Evolutionary conservation across 2,329 filamentous ascomycete species (phyloP).

Genomic region (Cladosporium sphaerospermum): DNA sequence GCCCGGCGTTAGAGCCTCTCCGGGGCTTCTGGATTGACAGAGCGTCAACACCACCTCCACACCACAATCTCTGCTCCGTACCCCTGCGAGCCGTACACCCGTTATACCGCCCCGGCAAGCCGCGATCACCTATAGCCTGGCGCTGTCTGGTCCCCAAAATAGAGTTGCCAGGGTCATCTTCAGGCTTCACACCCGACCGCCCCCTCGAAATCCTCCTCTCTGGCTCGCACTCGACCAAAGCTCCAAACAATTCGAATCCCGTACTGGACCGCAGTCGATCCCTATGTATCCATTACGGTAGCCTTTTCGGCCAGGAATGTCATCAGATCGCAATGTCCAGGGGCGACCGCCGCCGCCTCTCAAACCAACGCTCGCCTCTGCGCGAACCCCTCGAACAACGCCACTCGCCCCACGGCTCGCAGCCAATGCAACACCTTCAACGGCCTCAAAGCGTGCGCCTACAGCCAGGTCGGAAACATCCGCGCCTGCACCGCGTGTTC

Average conservation of each 20-base stretch:
- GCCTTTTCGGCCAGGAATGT: conserved; percentile 16
- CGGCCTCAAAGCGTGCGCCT: conserved; percentile 25
- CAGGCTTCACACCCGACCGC: not conserved
- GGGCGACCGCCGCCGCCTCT: conserved; percentile 51
- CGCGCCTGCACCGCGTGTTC: not conserved
- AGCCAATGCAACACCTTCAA: conserved; percentile 19
- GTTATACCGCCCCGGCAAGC: not conserved
- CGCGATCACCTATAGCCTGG: not conserved
- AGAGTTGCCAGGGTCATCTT: conserved; percentile 6
- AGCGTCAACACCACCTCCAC: conserved; percentile 5
- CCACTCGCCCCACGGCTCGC: conserved; percentile 55
- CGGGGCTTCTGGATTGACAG: not conserved
- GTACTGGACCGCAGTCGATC: conserved; percentile 11
- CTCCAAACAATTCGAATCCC: not conserved
- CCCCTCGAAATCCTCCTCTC: not conserved
- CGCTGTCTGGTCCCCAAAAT: conserved; percentile 2
- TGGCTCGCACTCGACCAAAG: not conserved
- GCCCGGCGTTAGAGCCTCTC: not conserved
- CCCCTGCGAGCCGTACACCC: not conserved
- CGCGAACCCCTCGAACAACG: conserved; percentile 45
- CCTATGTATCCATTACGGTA: conserved; percentile 11
- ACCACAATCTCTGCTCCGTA: not conserved
- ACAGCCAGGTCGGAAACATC: conserved; percentile 20
- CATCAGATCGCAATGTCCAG: conserved; percentile 33
- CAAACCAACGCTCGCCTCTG: conserved; percentile 63